Base-by-base conservation (phyloP, 768 basidiomycete genomes). In the Podaxis carcinomalis region DNA sequence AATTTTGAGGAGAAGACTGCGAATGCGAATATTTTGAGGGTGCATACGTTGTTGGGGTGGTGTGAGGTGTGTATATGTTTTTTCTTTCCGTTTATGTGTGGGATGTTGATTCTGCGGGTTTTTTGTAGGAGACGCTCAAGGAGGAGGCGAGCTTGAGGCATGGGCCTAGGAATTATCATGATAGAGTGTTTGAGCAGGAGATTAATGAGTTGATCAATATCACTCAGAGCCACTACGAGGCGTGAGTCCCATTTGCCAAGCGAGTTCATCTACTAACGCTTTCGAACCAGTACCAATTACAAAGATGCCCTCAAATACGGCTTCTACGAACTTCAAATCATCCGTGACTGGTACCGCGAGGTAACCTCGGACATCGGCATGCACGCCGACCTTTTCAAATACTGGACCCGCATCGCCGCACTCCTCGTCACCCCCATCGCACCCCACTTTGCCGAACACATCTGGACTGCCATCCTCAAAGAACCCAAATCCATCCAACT, bases 1-100 rank as follows among this genome's bases (percentile, higher is more conserved):
- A 99, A 99, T 79, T 99, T 98, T 68, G 97, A 99, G 70, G 96
- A 98, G 81, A 92, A 94, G 78, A 92, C 90, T 4, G 97, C 97
- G 16, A 99, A 98, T 71, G 95, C 97, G 10, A 94, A 93, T 63
- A 98, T 99, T 70, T 74, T 98, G 70, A 84, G 97, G 55, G 78
- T 99, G 63, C 90, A 95, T 71, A 98, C 96, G 0, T 77, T 97
- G 68, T 78, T 95, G 65, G 82, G 80, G 3, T 99, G 96, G 95
- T 95, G 93, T 67, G 90, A 96, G 75, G 93, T 93, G 61, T 2
- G 5, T 40, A 44, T 49, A 51, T 50, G 25, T 1, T 51, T 35
- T 61, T 61, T 3, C 2, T 25, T 51, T 35, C 6, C 35, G 2
- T 4, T 42, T 47, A 21, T n/a, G 32, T 7, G 11, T 51, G 58